Conservation (phyloP, 805 yeast species). For the Metschnikowia corniflorae region DNA sequence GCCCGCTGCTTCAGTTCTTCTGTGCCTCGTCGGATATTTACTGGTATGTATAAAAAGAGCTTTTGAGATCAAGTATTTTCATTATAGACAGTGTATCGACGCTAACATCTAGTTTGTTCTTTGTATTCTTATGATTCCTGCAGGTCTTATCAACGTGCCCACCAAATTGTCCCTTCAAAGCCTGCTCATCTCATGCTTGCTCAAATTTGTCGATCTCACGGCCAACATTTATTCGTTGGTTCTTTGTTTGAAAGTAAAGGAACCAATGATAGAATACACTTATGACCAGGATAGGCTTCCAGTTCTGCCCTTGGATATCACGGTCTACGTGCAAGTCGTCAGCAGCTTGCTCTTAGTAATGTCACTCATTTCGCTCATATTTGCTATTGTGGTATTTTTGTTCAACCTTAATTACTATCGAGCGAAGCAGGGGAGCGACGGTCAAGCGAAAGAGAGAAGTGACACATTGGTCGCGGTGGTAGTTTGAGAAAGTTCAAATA, state of each 20-base stretch:
- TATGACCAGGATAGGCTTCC: constrained; percentile 14
- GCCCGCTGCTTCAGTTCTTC: constrained; percentile 24
- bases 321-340: constrained; percentile 26
- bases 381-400: constrained; percentile 13
- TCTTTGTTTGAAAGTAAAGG: constrained; percentile 18
- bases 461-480: background rate
- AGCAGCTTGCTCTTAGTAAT: constrained; percentile 9
- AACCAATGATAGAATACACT: constrained; percentile 26
- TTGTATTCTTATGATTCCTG: constrained; percentile 14
- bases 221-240: constrained; percentile 19
- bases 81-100: too few species aligned
- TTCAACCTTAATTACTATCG: constrained; percentile 8
- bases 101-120: constrained; percentile 11
- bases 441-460: background rate
- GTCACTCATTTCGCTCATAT: constrained; percentile 16
- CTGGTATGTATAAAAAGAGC: constrained; percentile 18
- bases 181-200: constrained; percentile 16
- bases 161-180: constrained; percentile 11
- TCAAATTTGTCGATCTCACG: constrained; percentile 21
- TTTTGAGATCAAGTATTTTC: too few species aligned
- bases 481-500: background rate
- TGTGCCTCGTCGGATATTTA: constrained; percentile 17
- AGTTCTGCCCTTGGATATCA: constrained; percentile 24
- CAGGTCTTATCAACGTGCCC: constrained; percentile 12
- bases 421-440: background rate